A percentile compares a stretch with the other conserved stretches of the same genome.
Conservation (phyloP, 2,329 filamentous ascomycete genomes). For the Diaporthe caulivora region DNA sequence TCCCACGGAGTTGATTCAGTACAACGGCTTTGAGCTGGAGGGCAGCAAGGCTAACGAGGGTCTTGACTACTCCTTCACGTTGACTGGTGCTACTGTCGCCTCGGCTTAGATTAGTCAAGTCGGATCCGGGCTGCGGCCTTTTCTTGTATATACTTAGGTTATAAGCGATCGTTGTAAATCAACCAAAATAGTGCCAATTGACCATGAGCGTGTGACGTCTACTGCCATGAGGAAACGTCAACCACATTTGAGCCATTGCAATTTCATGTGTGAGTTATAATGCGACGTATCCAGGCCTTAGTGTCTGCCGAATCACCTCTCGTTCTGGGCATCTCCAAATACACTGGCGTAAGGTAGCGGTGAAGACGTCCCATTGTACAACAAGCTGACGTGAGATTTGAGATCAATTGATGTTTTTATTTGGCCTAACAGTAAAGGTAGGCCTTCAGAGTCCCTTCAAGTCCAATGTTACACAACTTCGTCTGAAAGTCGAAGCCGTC, state of each 20-base stretch:
- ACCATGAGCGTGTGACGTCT: background rate
- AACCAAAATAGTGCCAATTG: background rate
- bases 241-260: background rate
- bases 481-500: background rate
- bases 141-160: background rate
- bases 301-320: background rate
- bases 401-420: background rate
- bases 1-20: constrained; percentile 56
- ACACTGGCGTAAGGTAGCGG: background rate
- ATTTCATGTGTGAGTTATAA: no score
- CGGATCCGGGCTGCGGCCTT: background rate
- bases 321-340: background rate
- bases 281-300: no score
- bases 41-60: constrained; percentile 51
- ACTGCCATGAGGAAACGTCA: background rate
- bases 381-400: constrained; percentile 10
- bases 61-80: constrained; percentile 53
- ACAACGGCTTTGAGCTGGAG: constrained; percentile 56
- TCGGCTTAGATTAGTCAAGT: background rate
- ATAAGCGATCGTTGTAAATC: background rate
- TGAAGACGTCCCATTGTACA: background rate
- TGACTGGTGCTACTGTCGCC: constrained; percentile 48
- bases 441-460: background rate
- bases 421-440: no score
- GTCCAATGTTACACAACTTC: background rate